phyloP scores from a whole-genome alignment of 1,284 basidiomycete genomes.

The Meripilus lineatus region DNA sequence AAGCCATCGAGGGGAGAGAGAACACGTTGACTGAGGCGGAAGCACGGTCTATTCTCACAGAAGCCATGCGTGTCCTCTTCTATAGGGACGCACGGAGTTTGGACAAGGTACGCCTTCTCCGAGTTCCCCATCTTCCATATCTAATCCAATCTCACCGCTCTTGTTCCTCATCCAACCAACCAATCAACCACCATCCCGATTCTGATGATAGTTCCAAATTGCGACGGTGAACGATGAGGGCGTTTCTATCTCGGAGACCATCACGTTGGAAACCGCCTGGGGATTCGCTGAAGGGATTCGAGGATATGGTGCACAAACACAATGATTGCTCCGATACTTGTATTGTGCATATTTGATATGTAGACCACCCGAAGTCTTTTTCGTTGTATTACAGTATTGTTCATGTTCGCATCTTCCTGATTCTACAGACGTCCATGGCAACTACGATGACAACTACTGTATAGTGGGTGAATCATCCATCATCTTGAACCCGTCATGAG shows the following conservation, averaged over 20 bases:
- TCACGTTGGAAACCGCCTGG: constrained; percentile 80
- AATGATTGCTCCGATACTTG: too few relatives aligned
- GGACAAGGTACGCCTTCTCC: constrained; percentile 76
- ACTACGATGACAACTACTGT: too few relatives aligned
- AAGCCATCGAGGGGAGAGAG: constrained; percentile 84
- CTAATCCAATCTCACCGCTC: neutral
- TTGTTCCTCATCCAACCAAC: neutral
- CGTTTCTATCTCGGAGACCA: constrained; percentile 77
- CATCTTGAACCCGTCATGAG: too few relatives aligned
- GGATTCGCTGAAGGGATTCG: constrained; percentile 88
- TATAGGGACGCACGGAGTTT: constrained; percentile 96
- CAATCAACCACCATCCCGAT: neutral
- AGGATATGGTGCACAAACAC: constrained; percentile 76
- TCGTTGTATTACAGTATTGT: too few relatives aligned
- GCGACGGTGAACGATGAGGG: constrained; percentile 84
- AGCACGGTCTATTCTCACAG: constrained; percentile 76
- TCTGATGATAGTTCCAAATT: constrained; percentile 95
- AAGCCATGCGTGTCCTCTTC: constrained; percentile 92
- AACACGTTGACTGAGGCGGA: constrained; percentile 74
- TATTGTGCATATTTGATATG: too few relatives aligned
- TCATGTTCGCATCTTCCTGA: too few relatives aligned
- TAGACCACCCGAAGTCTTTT: too few relatives aligned
- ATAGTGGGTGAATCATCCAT: too few relatives aligned
- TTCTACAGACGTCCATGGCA: too few relatives aligned
- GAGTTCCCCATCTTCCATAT: neutral